phyloP scores from a whole-genome alignment of 768 basidiomycete species.

The Candolleomyces efflorescens region DNA sequence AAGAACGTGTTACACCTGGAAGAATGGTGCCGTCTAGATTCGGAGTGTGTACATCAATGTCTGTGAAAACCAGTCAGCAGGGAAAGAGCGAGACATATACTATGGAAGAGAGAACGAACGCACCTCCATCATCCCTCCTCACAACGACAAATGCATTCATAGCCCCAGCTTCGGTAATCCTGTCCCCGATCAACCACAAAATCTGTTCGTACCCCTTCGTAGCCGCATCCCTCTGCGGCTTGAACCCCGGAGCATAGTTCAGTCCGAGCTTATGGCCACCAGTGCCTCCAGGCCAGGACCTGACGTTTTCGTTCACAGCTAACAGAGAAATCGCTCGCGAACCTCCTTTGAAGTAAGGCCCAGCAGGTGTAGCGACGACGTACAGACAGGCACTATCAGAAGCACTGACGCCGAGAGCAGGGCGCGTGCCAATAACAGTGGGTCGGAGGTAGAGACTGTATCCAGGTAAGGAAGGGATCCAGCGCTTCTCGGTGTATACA shows the following conservation, averaged over 20 bases:
- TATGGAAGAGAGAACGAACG: conserved; percentile 1
- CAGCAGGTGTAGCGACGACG: conserved; percentile 65
- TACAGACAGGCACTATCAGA: conserved; percentile 74
- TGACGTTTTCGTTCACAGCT: conserved; percentile 35
- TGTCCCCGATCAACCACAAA: conserved; percentile 82
- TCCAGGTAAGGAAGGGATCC: conserved; percentile 75
- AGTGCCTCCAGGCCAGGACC: conserved; percentile 60
- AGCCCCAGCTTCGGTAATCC: conserved; percentile 75
- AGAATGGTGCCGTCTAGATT: conserved; percentile 90
- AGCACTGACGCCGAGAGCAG: conserved; percentile 57
- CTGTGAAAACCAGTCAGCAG: conserved; percentile 25
- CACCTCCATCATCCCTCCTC: conserved; percentile 63
- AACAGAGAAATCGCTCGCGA: conserved; percentile 51
- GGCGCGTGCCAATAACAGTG: conserved; percentile 59
- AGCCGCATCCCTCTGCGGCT: conserved; percentile 63
- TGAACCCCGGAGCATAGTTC: conserved; percentile 59
- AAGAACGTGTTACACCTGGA: conserved; percentile 88
- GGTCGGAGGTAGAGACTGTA: conserved; percentile 88
- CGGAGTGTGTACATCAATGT: conserved; percentile 82
- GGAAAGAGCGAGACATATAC: too few relatives aligned
- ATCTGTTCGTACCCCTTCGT: conserved; percentile 78
- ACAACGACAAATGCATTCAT: conserved; percentile 92
- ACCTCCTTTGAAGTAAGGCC: conserved; percentile 71
- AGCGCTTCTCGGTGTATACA: conserved; percentile 66
- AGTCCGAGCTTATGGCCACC: conserved; percentile 75